Base-by-base conservation (phyloP, 2,329 filamentous ascomycete species). In the Pseudocercospora vitis region DNA sequence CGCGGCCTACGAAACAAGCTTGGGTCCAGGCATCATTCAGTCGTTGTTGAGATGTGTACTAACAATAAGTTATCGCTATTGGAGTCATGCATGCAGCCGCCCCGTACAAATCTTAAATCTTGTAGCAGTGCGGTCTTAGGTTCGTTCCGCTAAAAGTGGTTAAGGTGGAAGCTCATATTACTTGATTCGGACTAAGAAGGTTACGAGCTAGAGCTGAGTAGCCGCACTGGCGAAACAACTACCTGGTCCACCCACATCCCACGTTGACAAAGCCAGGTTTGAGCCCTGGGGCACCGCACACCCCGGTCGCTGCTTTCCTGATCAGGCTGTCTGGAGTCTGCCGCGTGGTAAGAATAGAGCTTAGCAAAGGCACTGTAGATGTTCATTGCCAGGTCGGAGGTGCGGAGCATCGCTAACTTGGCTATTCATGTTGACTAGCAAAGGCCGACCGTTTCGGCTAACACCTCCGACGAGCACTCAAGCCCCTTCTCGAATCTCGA, bases 111-210 rank as follows among this genome's bases (percentile, higher is more conserved):
- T 35, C 26, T 23, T 28, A 31, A 48, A 48, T 16, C 21, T 32
- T 26, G 45, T 29, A 42, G 49, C 21, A 37, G 44, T 42, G 33
- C 24, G 23, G 39, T 51, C 32, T 55, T 52, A 33, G 48, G 53
- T 29, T 33, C 35, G 46, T 29, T 39, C 53, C 53, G 44, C 31
- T 26, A 31, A n/a, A 21, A 33, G 32, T 24, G 26, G 37, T 31
- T n/a, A 26, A 47, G 32, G 47, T 48, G 48, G 44, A 18, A 26
- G 16, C 14, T 18, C 33, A 32, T 35, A 55, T 45, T 55, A 24
- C 48, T 45, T 31, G 48, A 55, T 52, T 48, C 19, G 42, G 53
- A 16, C 29, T 16, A 26, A 19, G 16, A 16, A 14, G 31, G 29
- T 40, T 40, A 32, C 37, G 39, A 32, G 31, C 39, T 50, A 18